phyloP scores from a whole-genome alignment of 352 stramenopile species.

The Pelagophyceae sp. region DNA sequence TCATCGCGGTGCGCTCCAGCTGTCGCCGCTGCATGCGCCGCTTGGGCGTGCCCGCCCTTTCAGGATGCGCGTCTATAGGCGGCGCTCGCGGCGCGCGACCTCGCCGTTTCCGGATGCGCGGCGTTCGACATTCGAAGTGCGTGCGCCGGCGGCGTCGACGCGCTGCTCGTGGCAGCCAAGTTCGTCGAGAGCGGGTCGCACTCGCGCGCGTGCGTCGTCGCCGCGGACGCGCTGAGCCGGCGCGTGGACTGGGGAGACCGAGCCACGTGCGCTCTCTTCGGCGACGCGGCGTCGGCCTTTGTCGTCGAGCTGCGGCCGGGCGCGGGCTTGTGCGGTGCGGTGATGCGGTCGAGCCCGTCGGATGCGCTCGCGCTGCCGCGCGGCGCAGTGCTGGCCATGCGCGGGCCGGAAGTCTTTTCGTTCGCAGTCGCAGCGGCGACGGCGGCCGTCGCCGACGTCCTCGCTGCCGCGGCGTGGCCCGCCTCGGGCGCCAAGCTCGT shows the following conservation, averaged over 20 bases:
- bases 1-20: neutral
- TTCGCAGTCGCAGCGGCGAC: neutral
- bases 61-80: too few relatives aligned
- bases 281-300: neutral
- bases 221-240: neutral
- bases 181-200: neutral
- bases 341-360: neutral
- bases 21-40: too few relatives aligned
- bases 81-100: neutral
- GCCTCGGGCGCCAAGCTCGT: neutral
- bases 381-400: neutral
- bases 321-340: neutral
- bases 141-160: slow-evolving; percentile 2
- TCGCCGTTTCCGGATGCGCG: neutral
- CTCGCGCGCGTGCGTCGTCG: neutral
- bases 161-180: neutral
- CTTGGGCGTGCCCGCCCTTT: too few relatives aligned
- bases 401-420: neutral
- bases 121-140: neutral
- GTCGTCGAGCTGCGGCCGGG: neutral
- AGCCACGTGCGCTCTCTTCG: neutral
- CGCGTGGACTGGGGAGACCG: neutral
- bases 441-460: neutral
- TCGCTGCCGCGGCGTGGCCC: neutral
- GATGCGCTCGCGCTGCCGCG: neutral